These are phyloP conservation scores for Brassica juncea DNA, from an alignment of 345 rosid genomes.

Conservation along the genomic window DNA sequence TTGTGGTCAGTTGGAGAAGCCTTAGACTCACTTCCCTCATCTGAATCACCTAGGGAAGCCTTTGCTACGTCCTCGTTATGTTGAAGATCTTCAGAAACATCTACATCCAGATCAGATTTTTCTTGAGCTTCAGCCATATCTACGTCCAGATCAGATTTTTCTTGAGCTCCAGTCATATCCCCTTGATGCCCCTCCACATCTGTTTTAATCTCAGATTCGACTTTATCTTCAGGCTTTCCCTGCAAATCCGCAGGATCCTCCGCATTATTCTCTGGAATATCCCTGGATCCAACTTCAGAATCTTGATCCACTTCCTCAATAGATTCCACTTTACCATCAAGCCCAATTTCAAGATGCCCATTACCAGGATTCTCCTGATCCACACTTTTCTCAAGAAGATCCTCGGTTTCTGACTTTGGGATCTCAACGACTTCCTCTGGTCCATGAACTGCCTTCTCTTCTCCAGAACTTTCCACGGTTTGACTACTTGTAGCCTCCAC, in stretches of 20 bases:
- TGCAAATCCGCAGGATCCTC: slow-evolving; percentile 6
- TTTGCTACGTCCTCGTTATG: slow-evolving; percentile 18
- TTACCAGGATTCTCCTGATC: slow-evolving; percentile 9
- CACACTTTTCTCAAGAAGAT: slow-evolving; percentile 12
- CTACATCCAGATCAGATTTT: slow-evolving; percentile 22
- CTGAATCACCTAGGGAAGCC: slow-evolving; percentile 23
- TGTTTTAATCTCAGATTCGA: slow-evolving; percentile 24
- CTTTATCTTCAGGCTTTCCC: slow-evolving; percentile 29
- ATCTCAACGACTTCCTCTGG: slow-evolving; percentile 24
- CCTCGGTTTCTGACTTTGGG: slow-evolving; percentile 19
- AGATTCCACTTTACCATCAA: slow-evolving; percentile 30
- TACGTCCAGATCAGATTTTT: slow-evolving; percentile 23
- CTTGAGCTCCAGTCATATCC: slow-evolving; percentile 2
- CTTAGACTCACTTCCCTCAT: slow-evolving; percentile 27
- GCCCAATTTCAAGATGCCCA: slow-evolving; percentile 19
- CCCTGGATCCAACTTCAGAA: slow-evolving; percentile 35
- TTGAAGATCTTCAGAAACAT: slow-evolving; percentile 28
- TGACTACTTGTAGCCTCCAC: slow-evolving; percentile 28
- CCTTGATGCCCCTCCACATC: slow-evolving; percentile 32
- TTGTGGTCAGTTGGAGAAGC: slow-evolving; percentile 16
- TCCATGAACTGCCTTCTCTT: slow-evolving; percentile 4
- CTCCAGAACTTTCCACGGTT: slow-evolving; percentile 19
- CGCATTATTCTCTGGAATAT: slow-evolving; percentile 11
- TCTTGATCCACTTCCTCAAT: slow-evolving; percentile 30
- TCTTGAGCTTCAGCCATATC: slow-evolving; percentile 12